A percentile compares a stretch with the other conserved stretches of the same genome.
These are phyloP conservation scores for Solanum medicagineum DNA, from an alignment of 257 asterid genomes.

Conservation along the genomic window DNA sequence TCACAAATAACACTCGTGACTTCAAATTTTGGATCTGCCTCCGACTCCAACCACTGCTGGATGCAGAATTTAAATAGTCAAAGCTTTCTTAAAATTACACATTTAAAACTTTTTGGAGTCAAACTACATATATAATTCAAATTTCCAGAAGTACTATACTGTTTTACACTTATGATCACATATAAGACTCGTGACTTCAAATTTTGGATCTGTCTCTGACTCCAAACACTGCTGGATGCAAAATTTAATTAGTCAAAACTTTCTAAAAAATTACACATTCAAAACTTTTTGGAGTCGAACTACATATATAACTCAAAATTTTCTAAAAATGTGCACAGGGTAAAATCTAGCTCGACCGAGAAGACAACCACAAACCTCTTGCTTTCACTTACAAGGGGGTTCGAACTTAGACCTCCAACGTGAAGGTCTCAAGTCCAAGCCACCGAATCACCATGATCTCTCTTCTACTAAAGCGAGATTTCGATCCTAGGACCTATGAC, in stretches of 20 bases:
- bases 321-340: too few species aligned
- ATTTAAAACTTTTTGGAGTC: background rate
- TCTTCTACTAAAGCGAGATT: too few species aligned
- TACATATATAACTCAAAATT: background rate
- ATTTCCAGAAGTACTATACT: background rate
- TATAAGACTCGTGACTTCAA: background rate
- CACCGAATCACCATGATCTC: too few species aligned
- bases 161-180: background rate
- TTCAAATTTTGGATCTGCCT: background rate
- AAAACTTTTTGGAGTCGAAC: background rate
- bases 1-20: background rate
- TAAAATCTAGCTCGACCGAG: too few species aligned
- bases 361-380: too few species aligned
- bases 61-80: background rate
- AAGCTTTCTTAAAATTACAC: background rate
- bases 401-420: too few species aligned
- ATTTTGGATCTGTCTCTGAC: background rate
- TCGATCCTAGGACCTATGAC: too few species aligned
- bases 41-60: background rate
- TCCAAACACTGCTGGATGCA: background rate
- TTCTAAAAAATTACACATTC: background rate
- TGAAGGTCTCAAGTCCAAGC: too few species aligned
- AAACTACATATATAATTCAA: background rate
- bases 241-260: background rate
- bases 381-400: too few species aligned